Evolutionary conservation across 1,139 yeast genomes (phyloP).

Genomic region (Scheffersomyces insectosa): DNA sequence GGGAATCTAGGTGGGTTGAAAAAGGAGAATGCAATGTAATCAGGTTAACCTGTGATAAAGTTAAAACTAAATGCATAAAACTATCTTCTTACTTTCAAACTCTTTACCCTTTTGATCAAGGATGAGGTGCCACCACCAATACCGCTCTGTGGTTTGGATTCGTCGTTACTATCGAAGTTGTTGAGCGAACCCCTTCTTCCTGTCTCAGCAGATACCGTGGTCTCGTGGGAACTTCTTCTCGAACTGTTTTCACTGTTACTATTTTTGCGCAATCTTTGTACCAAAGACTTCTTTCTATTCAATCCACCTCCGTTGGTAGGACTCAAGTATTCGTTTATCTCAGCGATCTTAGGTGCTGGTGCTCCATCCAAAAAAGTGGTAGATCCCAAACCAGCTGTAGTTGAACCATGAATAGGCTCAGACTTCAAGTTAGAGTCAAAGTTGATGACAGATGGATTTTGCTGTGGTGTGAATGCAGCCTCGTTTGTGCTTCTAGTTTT

Average conservation of each 20-base stretch:
- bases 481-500: constrained; percentile 4
- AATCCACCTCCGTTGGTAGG: constrained; percentile 37
- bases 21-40: no score
- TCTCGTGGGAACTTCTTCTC: constrained; percentile 39
- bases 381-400: constrained; percentile 86
- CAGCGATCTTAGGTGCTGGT: constrained; percentile 66
- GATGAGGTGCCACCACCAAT: constrained; percentile 28
- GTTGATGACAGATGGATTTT: constrained; percentile 54
- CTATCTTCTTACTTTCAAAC: constrained; percentile 69
- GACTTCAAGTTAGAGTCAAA: constrained; percentile 73
- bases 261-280: constrained; percentile 59
- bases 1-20: no score
- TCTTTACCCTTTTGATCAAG: constrained; percentile 79
- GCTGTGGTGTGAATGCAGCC: constrained; percentile 35
- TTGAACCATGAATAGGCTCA: constrained; percentile 77
- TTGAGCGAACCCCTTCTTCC: constrained; percentile 24
- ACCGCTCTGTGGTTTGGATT: constrained; percentile 11
- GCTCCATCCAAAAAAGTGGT: constrained; percentile 95
- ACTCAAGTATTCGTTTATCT: constrained; percentile 27
- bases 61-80: background rate
- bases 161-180: constrained; percentile 10
- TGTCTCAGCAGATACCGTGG: constrained; percentile 10
- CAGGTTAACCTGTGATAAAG: no score
- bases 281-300: constrained; percentile 74
- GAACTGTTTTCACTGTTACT: constrained; percentile 36